These are phyloP conservation scores for Lepidium didymum DNA, from an alignment of 345 rosid genomes.

Conservation along the genomic window DNA sequence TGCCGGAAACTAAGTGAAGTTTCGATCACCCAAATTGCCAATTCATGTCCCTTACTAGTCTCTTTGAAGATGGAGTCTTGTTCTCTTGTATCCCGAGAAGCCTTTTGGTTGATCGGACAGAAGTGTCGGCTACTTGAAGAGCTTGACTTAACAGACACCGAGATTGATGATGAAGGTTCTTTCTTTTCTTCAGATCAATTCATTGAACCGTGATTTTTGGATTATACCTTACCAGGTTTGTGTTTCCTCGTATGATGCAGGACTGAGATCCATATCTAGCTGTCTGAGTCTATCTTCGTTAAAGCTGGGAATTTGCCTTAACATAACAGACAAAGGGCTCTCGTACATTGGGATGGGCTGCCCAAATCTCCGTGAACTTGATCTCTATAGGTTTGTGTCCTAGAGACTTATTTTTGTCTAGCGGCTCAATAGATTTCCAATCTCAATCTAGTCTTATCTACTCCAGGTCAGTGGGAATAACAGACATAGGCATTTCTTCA, in stretches of 20 bases:
- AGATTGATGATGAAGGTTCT: conserved; percentile 37
- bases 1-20: conserved; percentile 39
- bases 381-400: conserved; percentile 36
- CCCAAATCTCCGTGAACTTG: conserved; percentile 40
- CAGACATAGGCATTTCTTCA: conserved; percentile 30
- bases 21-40: conserved; percentile 32
- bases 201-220: not conserved
- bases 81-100: conserved; percentile 37
- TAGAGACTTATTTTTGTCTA: not conserved
- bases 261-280: conserved; percentile 37
- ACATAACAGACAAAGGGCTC: conserved; percentile 36
- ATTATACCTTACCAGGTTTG: not conserved
- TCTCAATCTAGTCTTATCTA: not conserved
- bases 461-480: conserved; percentile 28
- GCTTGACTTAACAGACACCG: conserved; percentile 40
- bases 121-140: conserved; percentile 38
- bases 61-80: conserved; percentile 48
- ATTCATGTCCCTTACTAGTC: conserved; percentile 34
- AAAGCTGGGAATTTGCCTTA: conserved; percentile 41
- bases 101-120: conserved; percentile 41
- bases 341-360: conserved; percentile 31
- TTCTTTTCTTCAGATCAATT: not conserved
- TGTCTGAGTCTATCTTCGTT: conserved; percentile 31
- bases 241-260: conserved; percentile 20
- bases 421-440: not conserved